Evolutionary conservation across 441 rosid genomes (phyloP), one percentile per base, ranked within the genome.

Genomic region (Gossypium lobatum): DNA sequence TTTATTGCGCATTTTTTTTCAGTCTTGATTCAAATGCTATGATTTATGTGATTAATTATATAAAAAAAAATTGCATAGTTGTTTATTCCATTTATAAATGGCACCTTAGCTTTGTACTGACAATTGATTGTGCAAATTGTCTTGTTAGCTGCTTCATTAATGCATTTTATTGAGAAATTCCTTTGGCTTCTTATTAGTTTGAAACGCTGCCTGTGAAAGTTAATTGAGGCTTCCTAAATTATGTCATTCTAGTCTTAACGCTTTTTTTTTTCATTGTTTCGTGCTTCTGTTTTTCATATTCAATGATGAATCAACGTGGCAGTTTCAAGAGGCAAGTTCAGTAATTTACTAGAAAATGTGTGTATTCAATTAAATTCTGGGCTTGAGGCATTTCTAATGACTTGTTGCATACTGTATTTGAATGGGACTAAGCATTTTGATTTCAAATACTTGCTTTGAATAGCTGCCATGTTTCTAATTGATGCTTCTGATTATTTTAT

Each of bases 401-500:
- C 25, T 21, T 21, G 50, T n/a, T 25, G 59, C 7, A 17, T 17
- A 31, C 11, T 39, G 65, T 14, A 20, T n/a, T 39, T 53, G 17
- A 2, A 37, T 7, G 25, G 3, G 6, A 21, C 16, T 58, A 17
- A 57, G 2, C 20, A 17, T 59, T 31, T 39, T 34, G n/a, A 70
- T 58, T 78, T 21, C 11, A 18, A 39, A 50, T 11, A 18, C n/a
- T 46, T 62, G 61, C 7, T 66, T 59, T 28, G 23, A 21, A 53
- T 77, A 13, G 53, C 14, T 75, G 14, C 60, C 31, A 52, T 11
- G 62, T 64, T 42, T 70, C 62, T 76, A 23, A 55, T 52, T 78
- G 61, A 70, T 78, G 61, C 64, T 60, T 80, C 65, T 79, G 18
- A 76, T 77, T 75, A 67, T 45, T 75, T 39, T 79, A 23, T 89